Base-by-base conservation (phyloP, 2,329 filamentous ascomycete species). In the Alternaria postmessia region DNA sequence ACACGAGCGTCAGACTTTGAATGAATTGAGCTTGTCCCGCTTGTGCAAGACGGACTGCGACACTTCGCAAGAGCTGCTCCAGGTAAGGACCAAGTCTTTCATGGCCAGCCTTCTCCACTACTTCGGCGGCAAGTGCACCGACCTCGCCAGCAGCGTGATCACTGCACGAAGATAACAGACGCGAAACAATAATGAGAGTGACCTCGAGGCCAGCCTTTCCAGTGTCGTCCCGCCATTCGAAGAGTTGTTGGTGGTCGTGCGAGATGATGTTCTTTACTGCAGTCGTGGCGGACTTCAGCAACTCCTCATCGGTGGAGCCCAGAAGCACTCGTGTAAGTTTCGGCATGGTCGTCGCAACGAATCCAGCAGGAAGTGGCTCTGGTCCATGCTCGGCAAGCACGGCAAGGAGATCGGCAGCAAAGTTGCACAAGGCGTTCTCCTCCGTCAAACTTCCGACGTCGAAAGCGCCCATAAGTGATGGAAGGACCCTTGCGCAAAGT, bases 61-160 rank as follows among this genome's bases (percentile, higher is more conserved):
- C 94, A 18, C 94, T 95, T 70, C 90, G 89, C 4, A 99, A 86
- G 22, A 99, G 88, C 77, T 96, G 92, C 41, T 92, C 89, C 26
- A 99, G 85, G 76, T 93, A 97, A 11, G 94, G 94, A 0, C 95
- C 95, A 11, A 99, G 88, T 55, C 92, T 88, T 75, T 97, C 94
- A 38, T 93, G 89, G 11, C 95, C 95, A 52, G 94, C 95, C 80
- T 95, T 97, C 80, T 98, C 94, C 1, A 99, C 95, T 28, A 99
- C 84, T 79, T 97, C 94, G 2, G 94, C 94, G 5, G 95, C 95
- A 65, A 99, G 87, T 16, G 93, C 93, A 68, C 95, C 95, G 43
- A 99, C 94, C 81, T 99, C 94, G n/a, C 93, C 92, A 5, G 94
- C 95, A 18, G 93, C 92, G 71, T 94, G 93, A 72, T 99, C 95